These are phyloP conservation scores for Chaetoceros tenuissimus DNA, from an alignment of 108 stramenopile genomes.

Conservation along the genomic window DNA sequence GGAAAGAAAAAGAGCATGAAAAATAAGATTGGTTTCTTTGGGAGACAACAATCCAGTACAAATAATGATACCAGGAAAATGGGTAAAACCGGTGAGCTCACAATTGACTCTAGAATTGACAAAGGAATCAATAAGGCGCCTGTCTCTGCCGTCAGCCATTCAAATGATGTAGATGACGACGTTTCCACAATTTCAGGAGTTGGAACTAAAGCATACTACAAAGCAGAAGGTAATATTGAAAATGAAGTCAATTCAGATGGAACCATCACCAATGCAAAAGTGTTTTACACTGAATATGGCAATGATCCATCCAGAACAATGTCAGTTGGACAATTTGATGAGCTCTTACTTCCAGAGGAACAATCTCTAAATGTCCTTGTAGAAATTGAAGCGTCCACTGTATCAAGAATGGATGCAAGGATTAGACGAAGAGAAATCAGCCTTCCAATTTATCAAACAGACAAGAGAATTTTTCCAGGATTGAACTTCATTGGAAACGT, in stretches of 20 bases:
- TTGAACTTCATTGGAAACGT: slow-evolving; percentile 29
- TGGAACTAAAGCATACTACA: not conserved
- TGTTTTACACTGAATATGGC: not conserved
- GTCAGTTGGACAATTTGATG: not conserved
- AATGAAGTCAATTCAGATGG: not conserved
- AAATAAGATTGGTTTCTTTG: no score
- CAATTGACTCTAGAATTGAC: no score
- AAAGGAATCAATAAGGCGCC: no score
- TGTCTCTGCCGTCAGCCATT: no score
- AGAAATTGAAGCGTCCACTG: not conserved
- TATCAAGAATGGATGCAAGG: not conserved
- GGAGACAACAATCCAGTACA: no score
- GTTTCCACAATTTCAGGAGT: no score
- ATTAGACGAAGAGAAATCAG: not conserved
- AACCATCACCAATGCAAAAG: not conserved
- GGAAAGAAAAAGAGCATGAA: no score
- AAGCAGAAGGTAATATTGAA: not conserved
- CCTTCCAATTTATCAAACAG: not conserved
- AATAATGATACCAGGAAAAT: no score
- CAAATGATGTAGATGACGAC: no score
- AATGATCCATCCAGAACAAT: not conserved
- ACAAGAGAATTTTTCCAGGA: slow-evolving; percentile 25
- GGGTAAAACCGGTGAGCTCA: no score
- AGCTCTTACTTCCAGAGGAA: not conserved
- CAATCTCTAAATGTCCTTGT: not conserved